phyloP scores from a whole-genome alignment of 176 grass and related monocot species.

The Hsuehochloa calcarea region DNA sequence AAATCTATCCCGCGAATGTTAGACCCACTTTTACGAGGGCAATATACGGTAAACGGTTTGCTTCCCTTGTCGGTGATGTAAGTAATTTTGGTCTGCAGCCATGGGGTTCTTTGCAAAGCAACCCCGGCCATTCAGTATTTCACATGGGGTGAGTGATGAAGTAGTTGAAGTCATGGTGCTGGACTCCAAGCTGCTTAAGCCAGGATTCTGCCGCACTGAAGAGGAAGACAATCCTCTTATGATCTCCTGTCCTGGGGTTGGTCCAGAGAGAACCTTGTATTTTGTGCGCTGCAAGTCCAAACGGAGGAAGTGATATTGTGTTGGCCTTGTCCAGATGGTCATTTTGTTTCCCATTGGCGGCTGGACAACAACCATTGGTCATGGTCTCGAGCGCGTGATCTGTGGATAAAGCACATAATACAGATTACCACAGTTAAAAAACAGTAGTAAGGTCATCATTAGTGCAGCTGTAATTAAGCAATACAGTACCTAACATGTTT shows the following conservation, averaged over 20 bases:
- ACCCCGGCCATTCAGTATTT: constrained; percentile 19
- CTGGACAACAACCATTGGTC: constrained; percentile 22
- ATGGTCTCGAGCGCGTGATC: constrained; percentile 40
- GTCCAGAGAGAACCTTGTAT: constrained; percentile 71
- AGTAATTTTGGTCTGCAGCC: constrained; percentile 23
- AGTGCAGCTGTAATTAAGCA: constrained; percentile 1
- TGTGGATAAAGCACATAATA: constrained; percentile 32
- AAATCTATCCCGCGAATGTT: constrained; percentile 37
- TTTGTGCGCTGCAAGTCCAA: constrained; percentile 73
- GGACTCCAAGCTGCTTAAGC: constrained; percentile 73
- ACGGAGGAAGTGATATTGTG: constrained; percentile 56
- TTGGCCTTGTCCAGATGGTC: constrained; percentile 36
- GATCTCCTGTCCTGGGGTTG: constrained; percentile 66
- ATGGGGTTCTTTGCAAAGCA: constrained; percentile 21
- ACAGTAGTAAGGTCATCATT: not conserved
- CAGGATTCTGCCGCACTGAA: constrained; percentile 63
- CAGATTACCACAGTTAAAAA: not conserved
- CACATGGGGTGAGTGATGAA: constrained; percentile 70
- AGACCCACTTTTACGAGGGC: constrained; percentile 24
- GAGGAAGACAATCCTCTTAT: constrained; percentile 49
- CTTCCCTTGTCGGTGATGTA: constrained; percentile 22
- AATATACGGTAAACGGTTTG: constrained; percentile 14
- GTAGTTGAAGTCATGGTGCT: constrained; percentile 90
- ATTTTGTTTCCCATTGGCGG: constrained; percentile 31
- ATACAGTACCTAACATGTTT: not conserved